Percentiles rank a stretch among this genome's conserved stretches.
Conservation (phyloP, 176 grass and related monocot genomes). For the Musa schizocarpa region DNA sequence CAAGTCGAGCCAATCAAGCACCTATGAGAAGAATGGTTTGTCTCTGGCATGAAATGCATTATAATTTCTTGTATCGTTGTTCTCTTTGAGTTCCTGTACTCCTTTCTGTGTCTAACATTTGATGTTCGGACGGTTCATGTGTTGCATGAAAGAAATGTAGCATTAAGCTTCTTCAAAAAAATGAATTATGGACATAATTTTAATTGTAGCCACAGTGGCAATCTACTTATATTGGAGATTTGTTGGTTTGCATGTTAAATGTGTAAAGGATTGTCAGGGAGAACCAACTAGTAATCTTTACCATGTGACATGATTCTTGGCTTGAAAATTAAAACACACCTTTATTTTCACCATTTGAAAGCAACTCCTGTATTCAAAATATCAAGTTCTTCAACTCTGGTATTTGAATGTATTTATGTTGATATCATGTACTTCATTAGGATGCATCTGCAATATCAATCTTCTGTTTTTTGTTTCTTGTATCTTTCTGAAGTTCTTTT, state of each 20-base stretch:
- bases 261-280: no score
- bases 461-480: no score
- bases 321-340: neutral
- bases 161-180: no score
- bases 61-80: neutral
- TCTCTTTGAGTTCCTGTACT: neutral
- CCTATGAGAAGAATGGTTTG: constrained; percentile 85
- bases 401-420: neutral
- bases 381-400: neutral
- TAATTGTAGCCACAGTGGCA: no score
- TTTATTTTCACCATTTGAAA: neutral
- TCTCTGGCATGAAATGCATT: constrained; percentile 9
- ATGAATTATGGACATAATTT: no score
- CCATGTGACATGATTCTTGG: neutral
- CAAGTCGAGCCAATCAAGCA: constrained; percentile 75
- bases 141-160: no score
- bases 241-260: no score
- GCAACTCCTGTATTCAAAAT: neutral
- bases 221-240: no score
- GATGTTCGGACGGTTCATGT: no score
- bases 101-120: no score
- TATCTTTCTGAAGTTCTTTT: no score
- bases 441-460: neutral
- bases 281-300: neutral
- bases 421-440: neutral